These are phyloP conservation scores for Sphaerulina vaccinii DNA, from an alignment of 2,329 filamentous ascomycete species.

Conservation along the genomic window DNA sequence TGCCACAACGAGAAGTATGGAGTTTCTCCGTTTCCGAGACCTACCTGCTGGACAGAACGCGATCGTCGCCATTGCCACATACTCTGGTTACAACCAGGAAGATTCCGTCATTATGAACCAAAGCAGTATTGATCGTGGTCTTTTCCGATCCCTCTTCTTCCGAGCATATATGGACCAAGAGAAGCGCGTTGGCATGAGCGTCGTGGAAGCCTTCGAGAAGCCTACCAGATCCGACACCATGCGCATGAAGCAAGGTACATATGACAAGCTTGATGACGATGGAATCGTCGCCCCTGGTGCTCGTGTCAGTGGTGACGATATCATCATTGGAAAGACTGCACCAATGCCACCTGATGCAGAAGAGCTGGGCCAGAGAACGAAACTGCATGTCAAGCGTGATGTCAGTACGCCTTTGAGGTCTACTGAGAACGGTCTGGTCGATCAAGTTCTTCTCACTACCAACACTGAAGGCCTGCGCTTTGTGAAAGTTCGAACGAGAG, in stretches of 20 bases:
- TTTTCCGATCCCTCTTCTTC: slow-evolving; percentile 98
- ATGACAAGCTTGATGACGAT: slow-evolving; percentile 90
- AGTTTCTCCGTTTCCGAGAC: slow-evolving; percentile 97
- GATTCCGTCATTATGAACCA: slow-evolving; percentile 99
- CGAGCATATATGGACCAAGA: slow-evolving; percentile 95
- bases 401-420: slow-evolving; percentile 91
- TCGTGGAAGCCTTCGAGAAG: slow-evolving; percentile 94
- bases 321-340: slow-evolving; percentile 98
- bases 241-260: slow-evolving; percentile 71
- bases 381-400: slow-evolving; percentile 87
- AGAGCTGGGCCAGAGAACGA: slow-evolving; percentile 88
- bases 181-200: slow-evolving; percentile 90
- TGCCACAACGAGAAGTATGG: slow-evolving; percentile 95
- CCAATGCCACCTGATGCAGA: slow-evolving; percentile 90
- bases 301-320: slow-evolving; percentile 94
- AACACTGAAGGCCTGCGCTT: slow-evolving; percentile 93
- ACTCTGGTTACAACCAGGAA: slow-evolving; percentile 99
- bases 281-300: slow-evolving; percentile 92
- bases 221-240: slow-evolving; percentile 85
- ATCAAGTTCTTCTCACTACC: slow-evolving; percentile 89
- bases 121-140: slow-evolving; percentile 93
- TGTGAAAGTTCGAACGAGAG: slow-evolving; percentile 95
- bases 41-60: slow-evolving; percentile 95
- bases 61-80: slow-evolving; percentile 95
- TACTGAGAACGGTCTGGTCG: slow-evolving; percentile 95